Base-by-base conservation (phyloP, 352 stramenopile genomes). In the Phytophthora sp. region DNA sequence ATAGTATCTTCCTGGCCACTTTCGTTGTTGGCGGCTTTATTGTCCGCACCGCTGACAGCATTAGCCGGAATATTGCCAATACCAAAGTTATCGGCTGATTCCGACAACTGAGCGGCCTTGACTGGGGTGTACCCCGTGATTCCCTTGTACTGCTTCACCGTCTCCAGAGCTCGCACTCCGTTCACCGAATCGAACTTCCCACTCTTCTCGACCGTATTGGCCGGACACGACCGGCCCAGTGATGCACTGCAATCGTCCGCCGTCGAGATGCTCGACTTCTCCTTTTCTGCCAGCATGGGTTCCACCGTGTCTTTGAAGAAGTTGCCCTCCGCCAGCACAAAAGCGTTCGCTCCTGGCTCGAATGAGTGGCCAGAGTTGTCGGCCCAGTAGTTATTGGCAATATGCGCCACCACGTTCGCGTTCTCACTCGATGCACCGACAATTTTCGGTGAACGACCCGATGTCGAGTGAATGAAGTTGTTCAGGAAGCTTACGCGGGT, bases 291-390 rank as follows among this genome's bases (percentile, higher is more conserved):
- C 29, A 47, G 26, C 20, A 69, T 63, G 20, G 61, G 53, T 23
- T 64, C 1, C 30, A n/a, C 7, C 35, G 61, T 69, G 45, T 69
- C 57, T 52, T 80, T 69, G 36, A 81, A 77, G 68, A 71, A 80
- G 58, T 83, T 83, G 13, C 65, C 71, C 29, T 83, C 75, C 8
- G 59, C 54, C 6, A 83, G 51, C 44, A 80, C 75, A 18, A 59
- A 59, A 2, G 57, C 57, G 20, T 64, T 56, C 4, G 15, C 29
- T 3, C 64, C 64, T 1, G 52, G 45, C 36, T 72, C 64, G 24
- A 80, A 77, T 49, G 72, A 75, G 33, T 72, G 63, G n/a, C 72
- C 69, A 11, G 71, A 74, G 57, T 79, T 83, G 68, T 78, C 63
- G 26, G 33, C 53, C 71, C 65, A 83, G 65, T 77, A 77, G 63